Base-by-base conservation (phyloP, 345 rosid genomes). In the Eucalyptus tenuipes region DNA sequence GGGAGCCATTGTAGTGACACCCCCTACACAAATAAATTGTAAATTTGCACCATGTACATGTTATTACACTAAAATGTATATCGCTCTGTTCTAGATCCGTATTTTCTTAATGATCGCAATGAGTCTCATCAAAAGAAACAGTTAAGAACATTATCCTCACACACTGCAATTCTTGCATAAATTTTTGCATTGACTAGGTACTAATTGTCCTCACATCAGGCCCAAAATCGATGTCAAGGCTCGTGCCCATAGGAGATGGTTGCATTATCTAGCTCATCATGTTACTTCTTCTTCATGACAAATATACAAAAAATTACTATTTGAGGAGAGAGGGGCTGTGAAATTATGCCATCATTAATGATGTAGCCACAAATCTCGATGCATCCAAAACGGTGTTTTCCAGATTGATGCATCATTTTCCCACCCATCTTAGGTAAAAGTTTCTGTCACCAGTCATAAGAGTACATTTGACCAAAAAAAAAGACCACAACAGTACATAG, bases 1-100 rank as follows among this genome's bases (percentile, higher is more conserved):
- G 40, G 99, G 96, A 66, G 27, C 91, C 99, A 97, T 97, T 13
- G 98, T 96, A 13, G 97, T 97, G 33, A 96, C 99, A 49, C 99
- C 98, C 8, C 99, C 97, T 97, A 93, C 29, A n/a, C 24, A 75
- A 79, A 64, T 90, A 2, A 24, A 29, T 13, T 37, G 37, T 15
- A 33, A 86, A 15, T 49, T 85, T 14, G 53, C 15, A 64, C 52
- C 37, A 55, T 24, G 27, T 66, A 29, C 42, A 24, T 10, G 82
- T 75, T 40, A 75, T 29, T 20, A 20, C 8, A 40, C 8, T 75
- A 12, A 29, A 66, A 47, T 4, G 17, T 15, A 48, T 17, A 68
- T 87, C 27, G 8, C 68, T 61, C 33, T 61, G 2, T 1, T 61
- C 44, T 53, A 12, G 68, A 86, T 31, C 47, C 8, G 14, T 13